phyloP scores from a whole-genome alignment of 2,329 filamentous ascomycete genomes.

The Aspergillus proliferans region DNA sequence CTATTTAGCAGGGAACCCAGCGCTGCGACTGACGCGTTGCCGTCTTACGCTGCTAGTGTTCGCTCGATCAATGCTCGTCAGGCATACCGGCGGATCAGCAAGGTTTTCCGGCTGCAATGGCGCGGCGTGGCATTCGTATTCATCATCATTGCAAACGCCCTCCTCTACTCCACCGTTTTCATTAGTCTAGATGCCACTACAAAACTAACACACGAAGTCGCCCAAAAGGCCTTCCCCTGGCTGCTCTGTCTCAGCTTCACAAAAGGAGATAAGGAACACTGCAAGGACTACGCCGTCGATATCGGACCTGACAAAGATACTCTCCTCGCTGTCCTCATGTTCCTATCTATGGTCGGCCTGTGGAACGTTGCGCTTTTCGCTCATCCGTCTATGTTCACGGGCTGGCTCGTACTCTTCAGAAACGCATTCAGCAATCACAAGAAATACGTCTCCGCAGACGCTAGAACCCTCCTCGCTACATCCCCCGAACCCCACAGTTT shows the following conservation, averaged over 20 bases:
- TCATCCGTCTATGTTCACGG: constrained; percentile 75
- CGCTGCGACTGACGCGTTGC: constrained; percentile 62
- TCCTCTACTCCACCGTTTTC: constrained; percentile 90
- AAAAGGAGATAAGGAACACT: constrained; percentile 58
- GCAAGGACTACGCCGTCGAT: constrained; percentile 53
- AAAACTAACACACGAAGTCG: constrained; percentile 48
- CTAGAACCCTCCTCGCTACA: constrained; percentile 45
- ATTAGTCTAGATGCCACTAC: constrained; percentile 76
- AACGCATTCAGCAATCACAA: constrained; percentile 44
- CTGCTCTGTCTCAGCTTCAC: constrained; percentile 60
- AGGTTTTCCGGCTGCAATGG: constrained; percentile 90
- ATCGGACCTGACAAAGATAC: constrained; percentile 70
- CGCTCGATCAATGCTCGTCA: constrained; percentile 76
- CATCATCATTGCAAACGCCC: constrained; percentile 82
- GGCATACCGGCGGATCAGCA: constrained; percentile 77
- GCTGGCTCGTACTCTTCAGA: constrained; percentile 66
- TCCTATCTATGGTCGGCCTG: constrained; percentile 79
- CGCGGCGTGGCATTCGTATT: constrained; percentile 83
- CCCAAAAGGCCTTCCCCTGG: constrained; percentile 59
- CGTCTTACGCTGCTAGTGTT: constrained; percentile 69
- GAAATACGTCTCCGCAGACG: constrained; percentile 88
- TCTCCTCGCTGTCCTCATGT: constrained; percentile 71
- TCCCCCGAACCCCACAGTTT: constrained; percentile 64
- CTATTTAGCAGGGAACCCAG: constrained; percentile 66
- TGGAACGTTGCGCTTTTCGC: constrained; percentile 79